A percentile compares a stretch with the other conserved stretches of the same genome.
Evolutionary conservation across 768 basidiomycete species (phyloP).

Genomic region (Tylopilus vinaceipallidus): DNA sequence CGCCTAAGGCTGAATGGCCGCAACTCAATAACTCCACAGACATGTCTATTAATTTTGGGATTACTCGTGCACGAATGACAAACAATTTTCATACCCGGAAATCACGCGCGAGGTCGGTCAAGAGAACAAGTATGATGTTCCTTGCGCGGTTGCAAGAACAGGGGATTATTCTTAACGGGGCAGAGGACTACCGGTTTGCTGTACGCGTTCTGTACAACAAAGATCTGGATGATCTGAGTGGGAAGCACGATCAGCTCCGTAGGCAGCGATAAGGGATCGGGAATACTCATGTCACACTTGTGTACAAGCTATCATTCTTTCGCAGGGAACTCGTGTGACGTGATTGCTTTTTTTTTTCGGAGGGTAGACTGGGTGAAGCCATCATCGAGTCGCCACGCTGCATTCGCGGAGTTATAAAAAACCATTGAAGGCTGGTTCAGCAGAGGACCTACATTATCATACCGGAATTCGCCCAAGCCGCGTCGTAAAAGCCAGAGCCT

Average conservation of each 20-base stretch:
- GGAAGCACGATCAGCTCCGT: slow-evolving; percentile 1
- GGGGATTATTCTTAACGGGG: not conserved
- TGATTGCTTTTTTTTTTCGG: not conserved
- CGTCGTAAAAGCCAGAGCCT: slow-evolving; percentile 9
- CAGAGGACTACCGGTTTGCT: not conserved
- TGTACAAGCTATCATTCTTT: slow-evolving; percentile 14
- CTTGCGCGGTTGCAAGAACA: slow-evolving; percentile 4
- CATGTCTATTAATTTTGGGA: slow-evolving; percentile 23
- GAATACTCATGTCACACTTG: slow-evolving; percentile 13
- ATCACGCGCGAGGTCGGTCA: slow-evolving; percentile 11
- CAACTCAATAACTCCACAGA: slow-evolving; percentile 6
- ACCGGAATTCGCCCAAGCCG: slow-evolving; percentile 1
- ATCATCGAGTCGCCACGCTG: slow-evolving; percentile 22
- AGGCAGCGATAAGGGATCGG: not conserved
- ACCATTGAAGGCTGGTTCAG: not conserved
- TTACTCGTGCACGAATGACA: slow-evolving; percentile 12
- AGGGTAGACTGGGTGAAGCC: slow-evolving; percentile 5
- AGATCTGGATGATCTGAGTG: slow-evolving; percentile 15
- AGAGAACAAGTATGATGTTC: slow-evolving; percentile 7
- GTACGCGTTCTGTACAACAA: not conserved
- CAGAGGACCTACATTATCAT: not conserved
- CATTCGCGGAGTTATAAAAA: slow-evolving; percentile 35
- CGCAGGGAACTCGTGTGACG: not conserved
- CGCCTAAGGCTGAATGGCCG: slow-evolving; percentile 1
- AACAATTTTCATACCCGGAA: slow-evolving; percentile 25